Conservation (phyloP, 2,329 filamentous ascomycete genomes). For the Neonectria hederae region DNA sequence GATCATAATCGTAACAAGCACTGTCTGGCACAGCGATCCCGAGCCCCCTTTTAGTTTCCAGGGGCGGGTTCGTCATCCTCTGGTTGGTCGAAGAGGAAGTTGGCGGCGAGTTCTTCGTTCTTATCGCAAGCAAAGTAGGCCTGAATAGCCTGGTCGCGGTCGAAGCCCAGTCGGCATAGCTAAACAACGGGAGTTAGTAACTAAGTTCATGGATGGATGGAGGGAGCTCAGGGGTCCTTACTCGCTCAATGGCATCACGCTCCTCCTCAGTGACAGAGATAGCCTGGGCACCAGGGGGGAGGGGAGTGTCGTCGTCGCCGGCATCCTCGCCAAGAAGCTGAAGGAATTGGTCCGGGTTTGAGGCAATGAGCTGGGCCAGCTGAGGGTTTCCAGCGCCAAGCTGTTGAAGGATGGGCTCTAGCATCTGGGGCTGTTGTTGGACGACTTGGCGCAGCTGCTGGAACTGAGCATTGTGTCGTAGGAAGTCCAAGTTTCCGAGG, state of each 20-base stretch:
- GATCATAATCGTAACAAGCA: conserved; percentile 42
- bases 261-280: conserved; percentile 96
- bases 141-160: conserved; percentile 92
- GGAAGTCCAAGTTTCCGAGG: conserved; percentile 86
- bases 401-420: conserved; percentile 97
- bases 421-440: conserved; percentile 97
- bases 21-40: conserved; percentile 37
- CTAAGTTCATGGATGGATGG: conserved; percentile 43
- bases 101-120: conserved; percentile 97
- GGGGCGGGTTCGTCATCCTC: conserved; percentile 76
- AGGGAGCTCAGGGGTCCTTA: conserved; percentile 53
- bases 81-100: conserved; percentile 97
- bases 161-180: conserved; percentile 93
- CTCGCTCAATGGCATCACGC: conserved; percentile 94
- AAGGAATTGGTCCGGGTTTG: conserved; percentile 93
- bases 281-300: conserved; percentile 88
- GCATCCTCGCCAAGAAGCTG: conserved; percentile 88
- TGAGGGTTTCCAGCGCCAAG: conserved; percentile 95
- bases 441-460: conserved; percentile 97
- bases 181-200: conserved; percentile 48
- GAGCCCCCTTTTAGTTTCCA: conserved; percentile 48
- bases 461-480: conserved; percentile 96
- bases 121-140: conserved; percentile 99
- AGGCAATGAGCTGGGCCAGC: conserved; percentile 89
- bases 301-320: conserved; percentile 77